Base-by-base conservation (phyloP, 1,284 basidiomycete species). In the Pascua guehoae region DNA sequence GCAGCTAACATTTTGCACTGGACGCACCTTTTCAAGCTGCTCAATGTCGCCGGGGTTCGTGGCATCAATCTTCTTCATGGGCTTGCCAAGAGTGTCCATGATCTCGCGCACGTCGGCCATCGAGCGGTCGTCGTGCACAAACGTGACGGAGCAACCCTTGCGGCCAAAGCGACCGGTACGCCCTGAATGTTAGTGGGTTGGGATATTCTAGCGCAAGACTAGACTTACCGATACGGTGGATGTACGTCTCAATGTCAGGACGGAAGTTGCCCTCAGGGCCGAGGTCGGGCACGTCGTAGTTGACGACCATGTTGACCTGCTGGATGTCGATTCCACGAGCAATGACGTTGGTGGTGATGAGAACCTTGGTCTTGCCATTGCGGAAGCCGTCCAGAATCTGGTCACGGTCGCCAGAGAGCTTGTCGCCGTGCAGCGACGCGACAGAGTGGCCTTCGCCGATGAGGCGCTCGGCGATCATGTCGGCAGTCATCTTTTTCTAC, bases 321-420 rank as follows among this genome's bases (percentile, higher is more conserved):
- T 92, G 83, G 69, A 99, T 97, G 73, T 99, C 96, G 80, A 99
- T 98, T 47, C 96, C 96, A 41, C 96, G 87, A 10, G 96, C 93
- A 65, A 98, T 89, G 67, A 99, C 96, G 77, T 99, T 98, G 53
- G 96, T 99, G 53, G 96, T 97, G 74, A 99, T 98, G 63, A 99
- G 81, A 43, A 97, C 95, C 79, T 98, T 98, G 75, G 92, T 91
- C 73, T 88, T 88, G 58, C 96, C 96, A 67, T 96, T 88, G 51
- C 96, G 84, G 86, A 98, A 99, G 32, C 86, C 86, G 73, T 98
- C 94, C 70, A 98, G 95, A 63, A 95, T 88, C 41, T 84, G 72
- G 77, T 99, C 96, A 68, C 96, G 91, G 70, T 95, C 91, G 2
- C 81, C 66, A 12, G 88, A 86, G 65, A 94, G 88, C 77, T 97